These are phyloP conservation scores for Chrysanthemum seticuspe DNA, from an alignment of 129 eudicot species.

Conservation along the genomic window DNA sequence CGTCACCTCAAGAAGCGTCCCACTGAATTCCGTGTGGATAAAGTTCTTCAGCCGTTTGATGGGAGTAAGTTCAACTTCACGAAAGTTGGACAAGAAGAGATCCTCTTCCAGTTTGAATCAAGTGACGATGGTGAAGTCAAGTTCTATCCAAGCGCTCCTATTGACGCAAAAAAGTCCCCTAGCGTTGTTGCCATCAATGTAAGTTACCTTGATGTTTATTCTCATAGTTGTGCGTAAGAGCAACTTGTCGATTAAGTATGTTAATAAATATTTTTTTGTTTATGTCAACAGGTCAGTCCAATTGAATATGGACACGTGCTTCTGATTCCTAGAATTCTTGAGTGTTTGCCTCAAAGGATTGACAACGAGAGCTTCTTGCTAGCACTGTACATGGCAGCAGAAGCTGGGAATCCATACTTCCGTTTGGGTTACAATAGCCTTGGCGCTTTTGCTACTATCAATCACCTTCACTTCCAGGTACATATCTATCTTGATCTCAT, in stretches of 20 bases:
- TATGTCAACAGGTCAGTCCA: constrained; percentile 83
- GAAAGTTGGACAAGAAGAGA: constrained; percentile 97
- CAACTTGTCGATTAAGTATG: not conserved
- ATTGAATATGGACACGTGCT: constrained; percentile 97
- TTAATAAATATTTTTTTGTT: constrained; percentile 2
- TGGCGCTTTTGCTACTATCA: constrained; percentile 99
- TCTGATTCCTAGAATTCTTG: constrained; percentile 90
- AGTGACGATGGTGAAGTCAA: constrained; percentile 75
- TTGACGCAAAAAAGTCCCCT: constrained; percentile 67
- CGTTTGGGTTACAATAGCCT: constrained; percentile 96
- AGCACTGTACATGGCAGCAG: constrained; percentile 96
- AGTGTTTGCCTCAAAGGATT: constrained; percentile 90
- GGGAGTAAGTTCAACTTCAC: constrained; percentile 94
- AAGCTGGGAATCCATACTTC: constrained; percentile 91
- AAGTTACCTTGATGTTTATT: constrained; percentile 24
- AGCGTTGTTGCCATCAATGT: constrained; percentile 99
- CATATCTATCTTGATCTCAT: constrained; percentile 1
- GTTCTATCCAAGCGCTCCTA: constrained; percentile 77
- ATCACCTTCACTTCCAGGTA: constrained; percentile 98
- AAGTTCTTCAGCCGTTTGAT: constrained; percentile 94
- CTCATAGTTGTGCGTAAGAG: not conserved
- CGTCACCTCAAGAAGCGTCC: constrained; percentile 99
- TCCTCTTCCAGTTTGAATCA: constrained; percentile 90
- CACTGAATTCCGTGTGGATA: constrained; percentile 96
- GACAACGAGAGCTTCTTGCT: constrained; percentile 87